These are phyloP conservation scores for Ceratocystis harringtonii DNA, from an alignment of 2,329 filamentous ascomycete genomes.

Conservation along the genomic window DNA sequence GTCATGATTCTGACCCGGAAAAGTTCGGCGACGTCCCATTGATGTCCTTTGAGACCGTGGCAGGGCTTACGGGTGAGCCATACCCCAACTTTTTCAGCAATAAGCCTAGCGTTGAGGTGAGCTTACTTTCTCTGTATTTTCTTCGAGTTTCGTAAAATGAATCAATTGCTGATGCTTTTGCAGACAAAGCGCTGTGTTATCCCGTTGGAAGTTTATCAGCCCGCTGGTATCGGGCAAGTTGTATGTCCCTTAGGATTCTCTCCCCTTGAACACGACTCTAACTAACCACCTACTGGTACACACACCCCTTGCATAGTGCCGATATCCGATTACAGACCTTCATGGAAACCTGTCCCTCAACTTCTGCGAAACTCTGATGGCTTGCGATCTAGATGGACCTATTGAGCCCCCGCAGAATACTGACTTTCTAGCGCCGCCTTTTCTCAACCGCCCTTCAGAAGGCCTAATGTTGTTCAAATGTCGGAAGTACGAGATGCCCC, in stretches of 20 bases:
- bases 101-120: neutral
- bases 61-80: neutral
- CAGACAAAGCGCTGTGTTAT: slow-evolving; percentile 1
- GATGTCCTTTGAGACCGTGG: neutral
- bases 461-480: slow-evolving; percentile 8
- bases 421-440: neutral
- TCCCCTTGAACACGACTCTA: neutral
- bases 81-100: slow-evolving; percentile 5
- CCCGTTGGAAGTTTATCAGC: neutral
- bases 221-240: slow-evolving; percentile 10
- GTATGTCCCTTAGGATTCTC: neutral
- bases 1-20: neutral
- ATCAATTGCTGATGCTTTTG: neutral
- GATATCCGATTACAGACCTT: slow-evolving; percentile 7
- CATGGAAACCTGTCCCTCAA: neutral
- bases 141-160: neutral
- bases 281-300: neutral
- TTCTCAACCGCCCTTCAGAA: neutral
- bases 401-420: neutral
- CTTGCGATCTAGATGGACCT: neutral
- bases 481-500: neutral
- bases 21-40: neutral
- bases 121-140: too few relatives aligned
- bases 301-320: neutral
- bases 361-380: slow-evolving; percentile 7